phyloP scores from a whole-genome alignment of 78 protist genomes.

The Dictyostelium purpureum region DNA sequence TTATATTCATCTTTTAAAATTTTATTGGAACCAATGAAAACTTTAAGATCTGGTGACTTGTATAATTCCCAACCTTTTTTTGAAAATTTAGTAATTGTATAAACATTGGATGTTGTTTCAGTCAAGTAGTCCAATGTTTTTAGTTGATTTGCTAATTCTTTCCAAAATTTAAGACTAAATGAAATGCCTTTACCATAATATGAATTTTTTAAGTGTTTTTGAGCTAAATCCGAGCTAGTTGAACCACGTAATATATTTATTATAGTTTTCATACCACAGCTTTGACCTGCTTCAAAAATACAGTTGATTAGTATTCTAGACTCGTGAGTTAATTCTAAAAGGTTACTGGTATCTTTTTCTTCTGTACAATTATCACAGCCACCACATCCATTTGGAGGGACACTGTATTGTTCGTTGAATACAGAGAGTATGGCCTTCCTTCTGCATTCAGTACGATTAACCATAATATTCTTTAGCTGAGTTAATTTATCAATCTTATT shows the following conservation, averaged over 20 bases:
- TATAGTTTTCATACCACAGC: neutral
- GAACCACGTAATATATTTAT: constrained; percentile 32
- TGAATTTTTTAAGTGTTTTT: neutral
- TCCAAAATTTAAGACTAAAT: constrained; percentile 22
- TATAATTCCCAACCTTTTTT: constrained; percentile 26
- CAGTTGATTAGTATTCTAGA: neutral
- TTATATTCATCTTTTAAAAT: neutral
- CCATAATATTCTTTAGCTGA: neutral
- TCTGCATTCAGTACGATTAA: constrained; percentile 1
- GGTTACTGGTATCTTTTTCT: neutral
- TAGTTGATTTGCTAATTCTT: neutral
- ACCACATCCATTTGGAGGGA: constrained; percentile 3
- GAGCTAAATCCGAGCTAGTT: neutral
- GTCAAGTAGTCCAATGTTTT: neutral
- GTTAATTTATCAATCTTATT: neutral
- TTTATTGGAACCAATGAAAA: neutral
- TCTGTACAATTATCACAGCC: constrained; percentile 40
- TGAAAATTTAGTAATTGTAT: neutral
- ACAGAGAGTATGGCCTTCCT: neutral
- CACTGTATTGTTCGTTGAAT: neutral
- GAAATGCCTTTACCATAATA: constrained; percentile 13
- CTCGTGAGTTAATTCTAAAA: neutral
- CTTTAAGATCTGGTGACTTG: neutral
- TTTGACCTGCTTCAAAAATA: neutral
- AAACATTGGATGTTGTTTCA: neutral